A percentile compares a stretch with the other conserved stretches of the same genome.
Evolutionary conservation across 176 grass and related monocot genomes (phyloP).

Genomic region (Hsuehochloa calcarea): DNA sequence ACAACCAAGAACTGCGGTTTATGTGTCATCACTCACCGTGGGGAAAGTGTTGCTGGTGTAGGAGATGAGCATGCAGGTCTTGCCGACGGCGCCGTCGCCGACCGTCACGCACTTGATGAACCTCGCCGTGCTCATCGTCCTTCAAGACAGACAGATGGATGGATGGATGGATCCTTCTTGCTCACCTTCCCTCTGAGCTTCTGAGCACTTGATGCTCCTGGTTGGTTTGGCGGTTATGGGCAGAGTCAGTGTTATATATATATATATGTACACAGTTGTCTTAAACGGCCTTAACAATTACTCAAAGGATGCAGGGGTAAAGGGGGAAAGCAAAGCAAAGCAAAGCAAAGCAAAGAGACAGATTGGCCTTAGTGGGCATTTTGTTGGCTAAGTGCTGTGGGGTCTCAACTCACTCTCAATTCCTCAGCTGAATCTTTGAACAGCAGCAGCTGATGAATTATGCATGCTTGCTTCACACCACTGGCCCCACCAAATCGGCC

Average conservation of each 20-base stretch:
- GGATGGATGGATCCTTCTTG: not conserved
- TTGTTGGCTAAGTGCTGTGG: slow-evolving; percentile 31
- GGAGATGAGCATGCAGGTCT: slow-evolving; percentile 95
- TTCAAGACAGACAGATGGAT: not conserved
- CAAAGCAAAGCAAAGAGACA: slow-evolving; percentile 15
- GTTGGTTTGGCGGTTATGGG: slow-evolving; percentile 19
- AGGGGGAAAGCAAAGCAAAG: slow-evolving; percentile 1
- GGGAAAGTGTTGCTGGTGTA: slow-evolving; percentile 97
- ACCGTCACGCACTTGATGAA: slow-evolving; percentile 95
- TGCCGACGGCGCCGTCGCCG: slow-evolving; percentile 79
- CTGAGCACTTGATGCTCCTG: not conserved
- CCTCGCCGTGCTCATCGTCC: slow-evolving; percentile 47
- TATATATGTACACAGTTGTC: not conserved
- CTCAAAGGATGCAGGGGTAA: slow-evolving; percentile 30
- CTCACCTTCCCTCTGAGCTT: not conserved
- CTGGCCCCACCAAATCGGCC: slow-evolving; percentile 15
- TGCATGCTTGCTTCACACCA: slow-evolving; percentile 23
- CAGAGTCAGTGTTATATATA: not conserved
- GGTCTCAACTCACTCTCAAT: not conserved
- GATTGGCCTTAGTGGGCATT: slow-evolving; percentile 41
- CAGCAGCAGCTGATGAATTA: not conserved
- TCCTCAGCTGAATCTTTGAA: not conserved
- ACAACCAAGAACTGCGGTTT: not conserved
- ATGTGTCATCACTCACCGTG: slow-evolving; percentile 26
- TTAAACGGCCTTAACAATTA: slow-evolving; percentile 35